These are phyloP conservation scores for Lindgomyces ingoldianus DNA, from an alignment of 495 filamentous ascomycete species.

Conservation along the genomic window DNA sequence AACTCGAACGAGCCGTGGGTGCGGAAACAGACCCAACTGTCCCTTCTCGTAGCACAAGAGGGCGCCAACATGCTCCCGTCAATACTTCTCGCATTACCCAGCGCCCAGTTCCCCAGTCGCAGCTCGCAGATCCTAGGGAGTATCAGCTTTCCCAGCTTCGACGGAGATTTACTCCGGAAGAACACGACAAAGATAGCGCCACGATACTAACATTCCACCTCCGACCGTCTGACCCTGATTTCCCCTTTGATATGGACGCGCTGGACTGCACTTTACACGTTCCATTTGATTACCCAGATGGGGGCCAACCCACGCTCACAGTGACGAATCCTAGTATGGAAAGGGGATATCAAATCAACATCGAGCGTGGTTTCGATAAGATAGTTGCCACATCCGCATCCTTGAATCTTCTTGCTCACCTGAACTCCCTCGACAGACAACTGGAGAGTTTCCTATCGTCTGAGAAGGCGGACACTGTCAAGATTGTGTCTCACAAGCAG, in stretches of 20 bases:
- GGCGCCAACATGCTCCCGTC: conserved; percentile 29
- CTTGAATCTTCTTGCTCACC: conserved; percentile 64
- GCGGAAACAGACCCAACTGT: conserved; percentile 18
- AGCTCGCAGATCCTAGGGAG: conserved; percentile 66
- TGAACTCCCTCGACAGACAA: conserved; percentile 72
- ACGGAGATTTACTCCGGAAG: conserved; percentile 66
- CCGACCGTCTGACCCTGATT: conserved; percentile 82
- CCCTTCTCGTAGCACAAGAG: conserved; percentile 8
- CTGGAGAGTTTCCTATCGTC: conserved; percentile 72
- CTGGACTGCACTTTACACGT: conserved; percentile 74
- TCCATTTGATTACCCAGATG: conserved; percentile 40
- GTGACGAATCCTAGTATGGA: conserved; percentile 78
- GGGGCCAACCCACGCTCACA: conserved; percentile 54
- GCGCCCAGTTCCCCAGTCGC: conserved; percentile 65
- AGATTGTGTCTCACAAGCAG: conserved; percentile 67
- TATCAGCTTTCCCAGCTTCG: conserved; percentile 78
- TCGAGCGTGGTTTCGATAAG: conserved; percentile 74
- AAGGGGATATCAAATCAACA: conserved; percentile 76
- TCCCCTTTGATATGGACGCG: conserved; percentile 73
- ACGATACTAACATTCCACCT: conserved; percentile 64
- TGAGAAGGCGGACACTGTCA: conserved; percentile 76
- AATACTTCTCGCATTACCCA: conserved; percentile 54
- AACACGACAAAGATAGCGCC: conserved; percentile 55
- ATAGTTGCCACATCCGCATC: conserved; percentile 59
- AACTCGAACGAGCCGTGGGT: conserved; percentile 10